Evolutionary conservation across 495 filamentous ascomycete genomes (phyloP), one percentile per base, ranked within the genome.

Genomic region (Eremomyces bilateralis): DNA sequence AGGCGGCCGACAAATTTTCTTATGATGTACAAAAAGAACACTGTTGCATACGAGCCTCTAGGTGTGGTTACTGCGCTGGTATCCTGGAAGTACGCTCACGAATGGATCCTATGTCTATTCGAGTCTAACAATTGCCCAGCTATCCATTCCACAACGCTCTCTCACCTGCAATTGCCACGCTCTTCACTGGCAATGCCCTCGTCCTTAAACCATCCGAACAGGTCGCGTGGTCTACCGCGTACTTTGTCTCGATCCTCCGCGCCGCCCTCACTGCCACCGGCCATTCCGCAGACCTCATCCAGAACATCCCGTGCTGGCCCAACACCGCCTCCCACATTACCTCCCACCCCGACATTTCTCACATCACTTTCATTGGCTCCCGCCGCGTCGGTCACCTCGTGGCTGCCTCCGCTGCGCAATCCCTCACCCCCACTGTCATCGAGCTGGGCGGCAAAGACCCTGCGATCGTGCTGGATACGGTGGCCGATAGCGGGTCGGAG

Each of bases 321-420:
- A 56, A 74, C 35, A 71, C 74, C 0, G 88, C 85, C 4, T 58
- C 67, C 30, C 65, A 82, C 44, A 54, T 99, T n/a, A 92, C 83
- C 17, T 80, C 74, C 12, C 85, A 95, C 53, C 72, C 78, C 0
- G 67, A 62, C 4, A 80, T 95, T 43, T 60, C 69, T 21, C 90
- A 99, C 48, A 59, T 99, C 36, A 95, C 88, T n/a, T 99, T 99
- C 60, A 99, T 99, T 53, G 88, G 88, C 36, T 88, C 79, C 15
- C 67, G 73, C 3, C 73, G 76, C 2, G 73, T 94, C 20, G 88
- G 83, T 24, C 79, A 90, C 54, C 66, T 79, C 39, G 85, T 99
- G 37, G 82, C 79, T 44, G 68, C 69, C 35, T 80, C 76, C 1
- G 82, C 88, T 16, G 78, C 90, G 20, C 82, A 79, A 49, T 58